A percentile compares a stretch with the other conserved stretches of the same genome.
Conservation (phyloP, 495 filamentous ascomycete genomes). For the Lepidopterella palustris region DNA sequence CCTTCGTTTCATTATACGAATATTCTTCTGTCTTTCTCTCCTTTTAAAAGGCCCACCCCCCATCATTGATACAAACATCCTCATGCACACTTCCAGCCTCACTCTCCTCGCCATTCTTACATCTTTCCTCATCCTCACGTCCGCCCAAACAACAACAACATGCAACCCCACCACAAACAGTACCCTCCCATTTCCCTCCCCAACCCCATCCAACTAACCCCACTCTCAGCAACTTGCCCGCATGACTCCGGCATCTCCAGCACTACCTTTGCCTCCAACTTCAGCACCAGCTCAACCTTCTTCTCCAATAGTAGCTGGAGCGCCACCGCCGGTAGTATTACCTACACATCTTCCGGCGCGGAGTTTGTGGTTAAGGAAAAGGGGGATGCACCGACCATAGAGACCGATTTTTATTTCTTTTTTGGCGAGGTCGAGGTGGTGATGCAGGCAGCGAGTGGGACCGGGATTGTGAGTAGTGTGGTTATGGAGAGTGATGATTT, state of each 20-base stretch:
- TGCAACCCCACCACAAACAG: not conserved
- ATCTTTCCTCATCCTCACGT: not conserved
- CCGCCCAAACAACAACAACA: not conserved
- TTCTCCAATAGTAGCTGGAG: not conserved
- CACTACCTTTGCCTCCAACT: not conserved
- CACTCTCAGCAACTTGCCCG: not conserved
- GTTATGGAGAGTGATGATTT: constrained; percentile 25
- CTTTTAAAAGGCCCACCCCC: too few relatives aligned
- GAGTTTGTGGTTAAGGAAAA: constrained; percentile 10
- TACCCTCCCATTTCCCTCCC: not conserved
- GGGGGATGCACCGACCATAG: constrained; percentile 18
- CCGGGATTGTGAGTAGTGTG: constrained; percentile 21
- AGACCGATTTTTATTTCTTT: constrained; percentile 23
- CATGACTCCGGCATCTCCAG: not conserved
- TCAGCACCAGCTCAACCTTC: not conserved
- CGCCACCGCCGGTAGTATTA: not conserved
- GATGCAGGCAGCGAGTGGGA: constrained; percentile 21
- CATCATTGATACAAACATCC: too few relatives aligned
- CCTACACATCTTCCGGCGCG: constrained; percentile 2
- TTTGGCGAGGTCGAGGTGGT: constrained; percentile 19
- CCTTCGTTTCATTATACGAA: too few relatives aligned
- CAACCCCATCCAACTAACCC: not conserved
- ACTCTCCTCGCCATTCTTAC: too few relatives aligned
- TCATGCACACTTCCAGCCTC: too few relatives aligned
- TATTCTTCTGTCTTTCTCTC: too few relatives aligned